A percentile compares a stretch with the other conserved stretches of the same genome.
phyloP scores from a whole-genome alignment of 495 filamentous ascomycete species.

The Tuber brumale region DNA sequence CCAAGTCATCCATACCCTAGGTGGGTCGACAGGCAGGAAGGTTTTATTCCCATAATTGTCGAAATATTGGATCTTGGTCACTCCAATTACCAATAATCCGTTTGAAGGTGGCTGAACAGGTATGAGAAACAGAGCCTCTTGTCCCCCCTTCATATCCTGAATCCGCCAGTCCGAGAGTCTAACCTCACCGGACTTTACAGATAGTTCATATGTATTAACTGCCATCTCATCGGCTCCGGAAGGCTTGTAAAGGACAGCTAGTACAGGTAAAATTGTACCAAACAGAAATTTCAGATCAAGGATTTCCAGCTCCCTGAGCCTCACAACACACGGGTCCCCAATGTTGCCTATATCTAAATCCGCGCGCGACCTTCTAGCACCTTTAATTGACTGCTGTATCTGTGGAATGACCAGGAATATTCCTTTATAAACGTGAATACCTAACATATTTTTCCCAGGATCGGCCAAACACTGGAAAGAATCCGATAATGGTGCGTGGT shows the following conservation, averaged over 20 bases:
- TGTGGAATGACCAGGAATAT: slow-evolving; percentile 71
- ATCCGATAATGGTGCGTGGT: slow-evolving; percentile 33
- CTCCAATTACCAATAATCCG: slow-evolving; percentile 75
- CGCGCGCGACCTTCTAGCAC: slow-evolving; percentile 26
- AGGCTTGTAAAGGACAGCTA: slow-evolving; percentile 80
- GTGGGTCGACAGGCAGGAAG: slow-evolving; percentile 58
- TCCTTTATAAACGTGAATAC: slow-evolving; percentile 81
- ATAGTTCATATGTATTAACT: slow-evolving; percentile 52
- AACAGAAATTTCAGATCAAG: slow-evolving; percentile 74
- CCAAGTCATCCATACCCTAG: slow-evolving; percentile 84
- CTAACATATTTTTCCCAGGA: slow-evolving; percentile 73
- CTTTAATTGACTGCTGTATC: slow-evolving; percentile 45
- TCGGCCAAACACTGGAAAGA: slow-evolving; percentile 54
- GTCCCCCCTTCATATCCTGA: not conserved
- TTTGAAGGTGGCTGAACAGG: slow-evolving; percentile 63
- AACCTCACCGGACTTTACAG: slow-evolving; percentile 3
- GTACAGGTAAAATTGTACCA: slow-evolving; percentile 63
- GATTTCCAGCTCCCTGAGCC: slow-evolving; percentile 82
- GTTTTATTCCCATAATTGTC: slow-evolving; percentile 59
- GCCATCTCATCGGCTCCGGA: slow-evolving; percentile 59
- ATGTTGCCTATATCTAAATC: slow-evolving; percentile 54
- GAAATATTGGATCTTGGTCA: slow-evolving; percentile 76
- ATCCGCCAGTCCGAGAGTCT: not conserved
- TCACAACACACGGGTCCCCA: slow-evolving; percentile 61
- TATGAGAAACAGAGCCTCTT: slow-evolving; percentile 71